Evolutionary conservation across 1,284 basidiomycete species (phyloP), one percentile per base, ranked within the genome.

Genomic region (Fomitopsis palustris): DNA sequence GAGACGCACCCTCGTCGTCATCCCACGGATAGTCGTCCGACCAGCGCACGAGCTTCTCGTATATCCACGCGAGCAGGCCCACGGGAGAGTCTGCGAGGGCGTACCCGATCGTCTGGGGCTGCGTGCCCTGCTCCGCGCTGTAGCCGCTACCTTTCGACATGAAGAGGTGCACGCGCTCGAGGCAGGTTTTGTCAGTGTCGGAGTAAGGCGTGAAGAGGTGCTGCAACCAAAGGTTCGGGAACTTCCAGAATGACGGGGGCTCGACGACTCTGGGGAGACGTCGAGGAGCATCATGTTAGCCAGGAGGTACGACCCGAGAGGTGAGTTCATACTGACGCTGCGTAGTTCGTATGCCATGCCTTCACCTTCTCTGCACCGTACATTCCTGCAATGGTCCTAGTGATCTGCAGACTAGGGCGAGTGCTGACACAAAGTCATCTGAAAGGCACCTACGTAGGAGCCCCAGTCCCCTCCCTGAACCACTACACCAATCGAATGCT

Each of bases 51-150:
- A 86, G 69, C 61, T 86, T 86, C 62, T 86, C 83, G 58, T 84
- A 84, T 27, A 86, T 81, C 82, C 84, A 86, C 8, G 79, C 80
- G 2, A 86, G 73, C n/a, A 87, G 67, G 0, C 83, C 49, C 14
- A 77, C 74, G 3, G 85, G 85, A 17, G 82, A 85, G 63, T 86
- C 85, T 0, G 77, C 69, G 1, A 86, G 70, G 10, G 73, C 66
- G 61, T 85, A 86, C 0, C 82, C 84, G 3, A 86, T 65, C 0
- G 83, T 86, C 65, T 85, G 82, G 0, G 84, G 84, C 55, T 77
- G 76, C 0, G 81, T 83, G 1, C 70, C 54, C 42, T 85, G 84
- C 53, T 75, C 60, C 0, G 31, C 35, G 10, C 62, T 56, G 62
- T 84, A 85, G 8, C 79, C 83, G 2, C 19, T 49, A n/a, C 71